Evolutionary conservation across 139 green algal species (phyloP), one percentile per base, ranked within the genome.

Genomic region (Pleodorina starrii): DNA sequence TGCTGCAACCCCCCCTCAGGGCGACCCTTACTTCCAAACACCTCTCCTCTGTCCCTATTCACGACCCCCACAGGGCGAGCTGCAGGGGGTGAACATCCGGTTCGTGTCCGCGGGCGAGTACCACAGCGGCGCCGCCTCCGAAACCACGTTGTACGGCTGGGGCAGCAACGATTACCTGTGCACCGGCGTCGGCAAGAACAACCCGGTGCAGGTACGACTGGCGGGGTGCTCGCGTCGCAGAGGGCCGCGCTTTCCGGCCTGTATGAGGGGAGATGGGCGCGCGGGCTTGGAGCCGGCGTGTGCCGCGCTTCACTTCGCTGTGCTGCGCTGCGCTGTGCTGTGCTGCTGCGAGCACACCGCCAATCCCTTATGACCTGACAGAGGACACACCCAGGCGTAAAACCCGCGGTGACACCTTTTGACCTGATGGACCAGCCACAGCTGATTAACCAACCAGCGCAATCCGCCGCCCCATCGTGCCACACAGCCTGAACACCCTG

Each of bases 91-190:
- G 42, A 79, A 75, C 11, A 72, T 95, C 9, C 36, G 60, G 44
- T 84, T 88, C 84, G 91, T 93, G 38, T 89, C 90, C 1, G 93
- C 87, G 38, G 93, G 93, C 23, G 93, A 95, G 93, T 96, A 96
- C 93, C 93, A 91, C 80, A 94, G 91, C 40, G 75, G 93, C 29
- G 93, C 93, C 27, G 92, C 92, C 21, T 90, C 88, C 10, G 44
- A 57, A 9, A 54, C 32, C 40, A 60, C 54, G 2, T 36, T 94
- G 1, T 96, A 92, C 82, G 93, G 90, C 19, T 96, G 90, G 90
- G 93, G 93, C 73, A 69, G 42, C 87, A 95, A 95, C 68, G 90
- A 87, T 74, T 94, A 94, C 87, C 69, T 90, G 12, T 82, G 68
- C 75, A 54, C 86, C 17, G 91, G 91, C 69, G 76, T 91, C 17